Evolutionary conservation across 495 filamentous ascomycete species (phyloP), one percentile per base, ranked within the genome.

Genomic region (Friedmanniomyces simplex): DNA sequence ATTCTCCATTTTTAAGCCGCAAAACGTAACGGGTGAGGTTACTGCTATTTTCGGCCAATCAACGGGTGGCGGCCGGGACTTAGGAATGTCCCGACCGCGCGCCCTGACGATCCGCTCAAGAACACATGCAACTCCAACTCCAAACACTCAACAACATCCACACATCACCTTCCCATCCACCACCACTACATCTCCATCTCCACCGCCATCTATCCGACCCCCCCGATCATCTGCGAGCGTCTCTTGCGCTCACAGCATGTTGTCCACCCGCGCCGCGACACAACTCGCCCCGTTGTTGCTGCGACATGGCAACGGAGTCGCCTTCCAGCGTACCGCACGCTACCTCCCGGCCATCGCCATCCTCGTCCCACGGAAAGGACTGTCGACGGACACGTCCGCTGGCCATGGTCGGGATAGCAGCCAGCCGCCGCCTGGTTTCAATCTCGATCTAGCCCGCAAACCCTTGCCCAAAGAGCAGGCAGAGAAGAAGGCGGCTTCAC

Each of bases 351-450:
- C 71, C 12, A 68, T 72, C 58, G 70, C 70, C 26, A 67, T 73
- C 12, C 58, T 73, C 14, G 32, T 73, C 14, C 71, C 71, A n/a
- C 59, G 47, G 32, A 61, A 60, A 25, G 39, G 48, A 8, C 16
- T 65, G 12, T 77, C 81, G 20, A 97, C 93, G 51, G 85, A 91
- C 57, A 82, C 84, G 39, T 79, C 81, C 18, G 74, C 73, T 11
- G 68, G 68, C 13, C 50, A 69, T 25, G 74, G 79, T 50, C 74
- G 78, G 36, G 73, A 72, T 18, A 69, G 77, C 22, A 74, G 73
- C 45, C 84, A 82, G 18, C 93, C 93, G 34, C 91, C 93, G 48
- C 93, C 93, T 11, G 94, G 93, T 10, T 99, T 96, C 78, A 90
- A 96, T 68, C 74, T 88, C 16, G 83, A 95, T 67, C 73, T 88